Percentiles rank a stretch among this genome's conserved stretches.
phyloP scores from a whole-genome alignment of 2,329 filamentous ascomycete genomes.

The Nigrospora oryzae region DNA sequence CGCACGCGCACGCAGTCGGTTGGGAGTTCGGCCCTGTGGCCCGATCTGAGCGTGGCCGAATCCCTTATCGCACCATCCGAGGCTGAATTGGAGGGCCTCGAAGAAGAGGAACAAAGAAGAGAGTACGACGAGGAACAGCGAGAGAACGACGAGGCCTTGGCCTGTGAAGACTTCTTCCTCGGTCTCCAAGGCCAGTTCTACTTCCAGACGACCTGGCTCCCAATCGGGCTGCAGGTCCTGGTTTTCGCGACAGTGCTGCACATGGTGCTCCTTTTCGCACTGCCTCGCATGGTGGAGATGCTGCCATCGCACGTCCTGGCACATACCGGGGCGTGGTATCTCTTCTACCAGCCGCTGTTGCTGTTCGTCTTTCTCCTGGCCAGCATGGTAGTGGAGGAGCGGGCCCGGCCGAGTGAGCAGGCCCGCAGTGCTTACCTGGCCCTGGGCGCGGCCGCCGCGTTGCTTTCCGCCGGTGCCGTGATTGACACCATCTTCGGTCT shows the following conservation, averaged over 20 bases:
- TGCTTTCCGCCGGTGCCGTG: constrained; percentile 9
- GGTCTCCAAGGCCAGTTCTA: constrained; percentile 1
- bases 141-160: too few relatives aligned
- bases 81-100: too few relatives aligned
- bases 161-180: background rate
- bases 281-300: constrained; percentile 9
- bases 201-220: background rate
- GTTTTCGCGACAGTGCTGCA: constrained; percentile 6
- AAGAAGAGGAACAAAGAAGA: too few relatives aligned
- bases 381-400: constrained; percentile 15
- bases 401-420: constrained; percentile 5
- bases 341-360: constrained; percentile 12
- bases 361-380: constrained; percentile 14
- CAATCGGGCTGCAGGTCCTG: background rate
- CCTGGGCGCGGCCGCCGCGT: constrained; percentile 5
- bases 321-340: constrained; percentile 11
- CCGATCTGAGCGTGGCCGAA: background rate
- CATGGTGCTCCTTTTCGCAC: constrained; percentile 9
- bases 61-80: background rate
- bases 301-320: constrained; percentile 8
- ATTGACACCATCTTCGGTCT: constrained; percentile 15
- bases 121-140: too few relatives aligned
- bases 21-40: background rate
- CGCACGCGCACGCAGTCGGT: background rate
- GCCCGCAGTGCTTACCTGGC: constrained; percentile 7